Evolutionary conservation across 106 monocot species (phyloP), one percentile per base, ranked within the genome.

Genomic region (Vanilla planifolia): DNA sequence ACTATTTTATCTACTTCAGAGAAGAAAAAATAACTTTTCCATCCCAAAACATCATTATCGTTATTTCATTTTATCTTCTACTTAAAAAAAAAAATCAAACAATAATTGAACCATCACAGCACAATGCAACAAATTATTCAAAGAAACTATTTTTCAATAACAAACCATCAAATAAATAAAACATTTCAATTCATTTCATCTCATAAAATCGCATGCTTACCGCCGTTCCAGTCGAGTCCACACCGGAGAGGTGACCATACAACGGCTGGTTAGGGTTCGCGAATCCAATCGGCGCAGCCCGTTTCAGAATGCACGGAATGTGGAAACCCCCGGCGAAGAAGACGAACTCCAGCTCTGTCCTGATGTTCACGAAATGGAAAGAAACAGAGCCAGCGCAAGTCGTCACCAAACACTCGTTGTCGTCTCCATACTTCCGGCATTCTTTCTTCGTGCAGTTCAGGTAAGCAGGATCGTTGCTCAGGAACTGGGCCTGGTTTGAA

Each of bases 261-360:
- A 91, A 59, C 1, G 90, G 85, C 25, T 9, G 44, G 4, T 48
- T 21, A 35, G 85, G 90, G 25, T 79, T 82, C 24, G 90, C 72
- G 44, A 91, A 91, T 0, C 15, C 33, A 16, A 91, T 33, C 4
- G 85, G 77, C 4, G 29, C 17, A 1, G 90, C 64, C n/a, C 77
- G 60, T 53, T 59, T 65, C 16, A 85, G 59, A 1, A 91, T 56
- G 57, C 90, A 85, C 0, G 90, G 90, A 0, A 55, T 55, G 30
- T 48, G 53, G 55, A 91, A 91, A 1, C 90, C 90, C 0, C 73
- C 74, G 13, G 79, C 25, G 74, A 91, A 85, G 73, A 91, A 61
- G 23, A 82, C 79, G 52, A 91, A 91, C 66, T 82, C 90, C 3
- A 91, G 44, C 1, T 82, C 79, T 0, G 85, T 82, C 23, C 90